Percentiles rank a stretch among this genome's conserved stretches.
These are phyloP conservation scores for Cucurbita moschata DNA, from an alignment of 306 rosid genomes.

Conservation along the genomic window DNA sequence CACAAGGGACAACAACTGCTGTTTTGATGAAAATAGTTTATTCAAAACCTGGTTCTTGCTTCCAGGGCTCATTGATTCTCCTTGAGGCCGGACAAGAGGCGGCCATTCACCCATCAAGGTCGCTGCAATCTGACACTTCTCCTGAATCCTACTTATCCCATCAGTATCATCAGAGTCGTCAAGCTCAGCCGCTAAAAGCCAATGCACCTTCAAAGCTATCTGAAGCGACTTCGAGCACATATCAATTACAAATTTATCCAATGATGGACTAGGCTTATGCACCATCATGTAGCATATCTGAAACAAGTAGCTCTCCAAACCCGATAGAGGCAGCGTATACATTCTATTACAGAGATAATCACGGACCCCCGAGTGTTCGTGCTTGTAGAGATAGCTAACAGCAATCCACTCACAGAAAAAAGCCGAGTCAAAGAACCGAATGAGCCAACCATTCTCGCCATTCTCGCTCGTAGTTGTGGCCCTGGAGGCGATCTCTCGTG, in stretches of 20 bases:
- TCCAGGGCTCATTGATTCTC: conserved; percentile 29
- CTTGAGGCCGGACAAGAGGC: conserved; percentile 38
- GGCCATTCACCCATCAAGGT: conserved; percentile 92
- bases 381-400: conserved; percentile 91
- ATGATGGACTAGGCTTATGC: conserved; percentile 83
- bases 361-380: conserved; percentile 84
- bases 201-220: conserved; percentile 91
- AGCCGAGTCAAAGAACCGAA: conserved; percentile 88
- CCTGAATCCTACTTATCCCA: conserved; percentile 79
- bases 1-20: conserved; percentile 51
- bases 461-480: conserved; percentile 37
- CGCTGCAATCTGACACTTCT: conserved; percentile 79
- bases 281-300: conserved; percentile 95
- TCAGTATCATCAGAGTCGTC: conserved; percentile 89
- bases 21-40: conserved; percentile 62
- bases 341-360: conserved; percentile 89
- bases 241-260: conserved; percentile 93
- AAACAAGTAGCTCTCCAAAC: conserved; percentile 86
- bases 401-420: conserved; percentile 99
- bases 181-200: conserved; percentile 81
- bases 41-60: conserved; percentile 66
- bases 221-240: conserved; percentile 75
- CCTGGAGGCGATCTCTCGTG: conserved; percentile 68
- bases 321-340: conserved; percentile 88
- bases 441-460: conserved; percentile 97